A percentile compares a stretch with the other conserved stretches of the same genome.
phyloP scores from a whole-genome alignment of 1,139 yeast species.

The Blastobotrys serpentis region DNA sequence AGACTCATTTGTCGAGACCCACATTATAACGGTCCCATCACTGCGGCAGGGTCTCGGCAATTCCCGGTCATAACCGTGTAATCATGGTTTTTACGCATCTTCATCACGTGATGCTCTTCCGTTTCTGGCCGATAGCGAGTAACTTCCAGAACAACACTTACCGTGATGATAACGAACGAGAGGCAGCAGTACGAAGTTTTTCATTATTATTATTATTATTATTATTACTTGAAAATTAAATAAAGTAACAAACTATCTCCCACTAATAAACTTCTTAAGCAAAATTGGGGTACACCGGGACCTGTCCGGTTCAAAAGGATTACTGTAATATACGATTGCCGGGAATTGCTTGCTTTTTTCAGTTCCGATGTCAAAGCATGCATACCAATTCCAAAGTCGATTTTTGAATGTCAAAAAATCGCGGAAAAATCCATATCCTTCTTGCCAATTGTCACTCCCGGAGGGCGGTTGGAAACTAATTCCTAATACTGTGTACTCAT shows the following conservation, averaged over 20 bases:
- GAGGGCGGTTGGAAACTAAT: background rate
- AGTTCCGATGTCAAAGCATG: slow-evolving; percentile 7
- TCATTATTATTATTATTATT: too few relatives aligned
- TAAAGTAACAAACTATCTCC: too few relatives aligned
- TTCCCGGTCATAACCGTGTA: too few relatives aligned
- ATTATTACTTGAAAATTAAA: too few relatives aligned
- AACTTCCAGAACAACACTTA: too few relatives aligned
- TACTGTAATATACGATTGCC: background rate
- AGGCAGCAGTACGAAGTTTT: too few relatives aligned
- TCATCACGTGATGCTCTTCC: too few relatives aligned
- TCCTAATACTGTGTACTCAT: background rate
- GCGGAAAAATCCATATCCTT: slow-evolving; percentile 1
- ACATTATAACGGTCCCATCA: too few relatives aligned
- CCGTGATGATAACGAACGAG: too few relatives aligned
- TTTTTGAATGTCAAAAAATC: slow-evolving; percentile 1
- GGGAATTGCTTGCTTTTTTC: background rate
- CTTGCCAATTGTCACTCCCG: background rate
- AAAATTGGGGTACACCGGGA: slow-evolving; percentile 2
- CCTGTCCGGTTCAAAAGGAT: background rate
- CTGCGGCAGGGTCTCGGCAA: slow-evolving; percentile 3
- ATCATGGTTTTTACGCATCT: too few relatives aligned
- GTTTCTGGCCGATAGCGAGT: too few relatives aligned
- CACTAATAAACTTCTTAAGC: background rate
- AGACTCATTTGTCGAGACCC: too few relatives aligned
- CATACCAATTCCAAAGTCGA: slow-evolving; percentile 7